Evolutionary conservation across 371 early-diverging fungal species (phyloP).

Genomic region (Parasitella parasitica): DNA sequence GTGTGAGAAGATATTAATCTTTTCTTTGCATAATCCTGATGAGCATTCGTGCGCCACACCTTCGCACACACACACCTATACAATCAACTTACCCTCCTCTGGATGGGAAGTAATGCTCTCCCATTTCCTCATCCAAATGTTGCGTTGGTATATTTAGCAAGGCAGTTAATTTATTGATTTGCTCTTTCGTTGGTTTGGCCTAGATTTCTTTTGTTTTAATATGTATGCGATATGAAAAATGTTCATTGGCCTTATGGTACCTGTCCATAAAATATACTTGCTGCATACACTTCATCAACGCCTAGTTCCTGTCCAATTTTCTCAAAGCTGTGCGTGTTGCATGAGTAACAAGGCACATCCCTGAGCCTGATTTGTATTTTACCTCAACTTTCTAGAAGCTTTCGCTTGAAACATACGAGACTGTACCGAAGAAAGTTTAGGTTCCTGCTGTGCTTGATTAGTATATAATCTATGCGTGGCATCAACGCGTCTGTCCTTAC

Average conservation of each 20-base stretch:
- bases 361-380: not conserved
- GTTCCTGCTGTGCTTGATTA: conserved; percentile 9
- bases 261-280: conserved; percentile 72
- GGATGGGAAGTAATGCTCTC: conserved; percentile 52
- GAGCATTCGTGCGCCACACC: not conserved
- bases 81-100: conserved; percentile 46
- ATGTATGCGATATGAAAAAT: too few relatives aligned
- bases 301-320: conserved; percentile 56
- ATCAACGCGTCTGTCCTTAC: not conserved
- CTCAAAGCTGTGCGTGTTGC: conserved; percentile 49
- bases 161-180: conserved; percentile 48
- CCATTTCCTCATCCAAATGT: conserved; percentile 56
- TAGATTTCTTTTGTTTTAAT: too few relatives aligned
- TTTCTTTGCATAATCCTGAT: not conserved
- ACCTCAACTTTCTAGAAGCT: conserved; percentile 36
- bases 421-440: conserved; percentile 34
- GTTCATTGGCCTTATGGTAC: conserved; percentile 18
- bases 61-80: not conserved
- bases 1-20: not conserved
- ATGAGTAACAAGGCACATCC: not conserved
- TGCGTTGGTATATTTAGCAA: conserved; percentile 56
- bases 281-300: conserved; percentile 68
- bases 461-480: not conserved
- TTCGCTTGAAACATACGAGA: conserved; percentile 45
- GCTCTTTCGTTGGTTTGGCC: conserved; percentile 54